Evolutionary conservation across 2,329 filamentous ascomycete species (phyloP), one percentile per base, ranked within the genome.

Genomic region (Scedosporium minutisporum): DNA sequence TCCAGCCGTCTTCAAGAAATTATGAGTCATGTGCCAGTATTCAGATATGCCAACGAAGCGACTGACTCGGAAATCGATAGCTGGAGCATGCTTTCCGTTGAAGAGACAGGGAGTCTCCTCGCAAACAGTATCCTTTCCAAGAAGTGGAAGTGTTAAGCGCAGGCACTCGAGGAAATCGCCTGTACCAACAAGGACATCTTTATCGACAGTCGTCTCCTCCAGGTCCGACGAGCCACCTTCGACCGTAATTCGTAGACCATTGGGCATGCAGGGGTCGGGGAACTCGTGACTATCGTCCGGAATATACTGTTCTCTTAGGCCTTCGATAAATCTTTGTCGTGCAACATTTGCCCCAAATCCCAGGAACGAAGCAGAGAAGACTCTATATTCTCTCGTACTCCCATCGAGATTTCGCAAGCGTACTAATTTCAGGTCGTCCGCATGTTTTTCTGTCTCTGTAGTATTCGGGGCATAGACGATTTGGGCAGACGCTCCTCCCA

Each of bases 21-120:
- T 92, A 69, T 99, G 95, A 0, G 95, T 99, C 0, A 93, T 96
- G 73, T 99, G 95, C 93, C 95, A 99, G 75, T 96, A 99, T 72
- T 99, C 95, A 1, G 93, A 97, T 3, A 99, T 93, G 10, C 95
- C 95, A 29, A 99, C 88, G 70, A 99, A 99, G 73, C 97, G 96
- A 69, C 99, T 99, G 42, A 97, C 87, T 65, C 95, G 88, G 70
- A 97, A 99, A 72, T 99, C 95, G 66, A 99, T 97, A 3, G 91
- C 90, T 1, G 95, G 95, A 1, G 95, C 92, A 71, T 97, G 92
- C 66, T 93, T 87, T 0, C 95, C 93, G 68, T 97, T 91, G 46
- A 99, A 80, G 41, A 99, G 78, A 73, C 95, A 99, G 0, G 96
- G 95, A 27, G 87, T 76, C 69, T 96, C 89, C 4, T 84, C 77